phyloP scores from a whole-genome alignment of 2,329 filamentous ascomycete species.

The Leptodontidium sp. region DNA sequence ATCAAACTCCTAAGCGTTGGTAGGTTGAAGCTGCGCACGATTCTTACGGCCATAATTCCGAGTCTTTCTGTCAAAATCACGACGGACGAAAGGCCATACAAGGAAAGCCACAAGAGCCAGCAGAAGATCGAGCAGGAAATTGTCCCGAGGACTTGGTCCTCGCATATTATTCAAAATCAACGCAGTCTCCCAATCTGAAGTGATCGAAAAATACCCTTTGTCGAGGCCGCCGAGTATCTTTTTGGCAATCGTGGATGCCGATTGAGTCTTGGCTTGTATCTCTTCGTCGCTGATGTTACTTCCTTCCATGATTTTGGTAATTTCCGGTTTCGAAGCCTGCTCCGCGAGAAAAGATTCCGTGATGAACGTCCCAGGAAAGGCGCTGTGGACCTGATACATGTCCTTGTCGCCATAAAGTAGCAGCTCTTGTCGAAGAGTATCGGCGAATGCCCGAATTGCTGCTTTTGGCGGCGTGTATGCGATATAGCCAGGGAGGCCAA shows the following conservation, averaged over 20 bases:
- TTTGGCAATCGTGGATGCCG: constrained; percentile 14
- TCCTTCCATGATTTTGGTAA: constrained; percentile 31
- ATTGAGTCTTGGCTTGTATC: constrained; percentile 18
- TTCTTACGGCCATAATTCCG: constrained; percentile 19
- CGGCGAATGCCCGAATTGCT: constrained; percentile 29
- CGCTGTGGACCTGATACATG: constrained; percentile 28
- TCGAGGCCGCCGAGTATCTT: constrained; percentile 25
- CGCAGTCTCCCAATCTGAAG: constrained; percentile 22
- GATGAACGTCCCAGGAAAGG: constrained; percentile 31
- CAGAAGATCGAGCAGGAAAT: constrained; percentile 23
- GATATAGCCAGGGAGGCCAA: constrained; percentile 26
- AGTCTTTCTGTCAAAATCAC: constrained; percentile 24
- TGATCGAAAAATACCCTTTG: constrained; percentile 26
- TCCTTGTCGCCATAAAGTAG: constrained; percentile 25
- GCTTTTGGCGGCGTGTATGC: constrained; percentile 29
- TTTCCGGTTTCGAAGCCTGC: constrained; percentile 26
- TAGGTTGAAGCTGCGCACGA: constrained; percentile 1
- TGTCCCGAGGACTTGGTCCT: constrained; percentile 28
- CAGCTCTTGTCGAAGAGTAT: constrained; percentile 29
- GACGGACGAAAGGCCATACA: constrained; percentile 25
- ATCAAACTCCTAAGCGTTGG: neutral
- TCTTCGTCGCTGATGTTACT: constrained; percentile 23
- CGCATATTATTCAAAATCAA: constrained; percentile 32
- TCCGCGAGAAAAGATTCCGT: constrained; percentile 29
- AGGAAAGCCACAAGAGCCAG: constrained; percentile 23